These are phyloP conservation scores for Diaporthe batatas DNA, from an alignment of 2,329 filamentous ascomycete genomes.

Conservation along the genomic window DNA sequence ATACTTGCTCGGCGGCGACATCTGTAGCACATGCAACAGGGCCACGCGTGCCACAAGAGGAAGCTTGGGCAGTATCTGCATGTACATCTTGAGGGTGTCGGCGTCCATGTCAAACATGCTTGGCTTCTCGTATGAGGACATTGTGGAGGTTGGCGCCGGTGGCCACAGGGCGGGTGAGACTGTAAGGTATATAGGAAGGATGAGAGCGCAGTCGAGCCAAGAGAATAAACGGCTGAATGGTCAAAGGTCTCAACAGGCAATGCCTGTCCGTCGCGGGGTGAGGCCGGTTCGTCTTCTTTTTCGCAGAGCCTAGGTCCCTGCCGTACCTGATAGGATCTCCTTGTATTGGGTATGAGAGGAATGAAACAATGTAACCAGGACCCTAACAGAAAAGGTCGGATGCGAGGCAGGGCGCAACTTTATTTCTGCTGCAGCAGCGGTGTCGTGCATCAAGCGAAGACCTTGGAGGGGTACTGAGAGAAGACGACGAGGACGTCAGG, in stretches of 20 bases:
- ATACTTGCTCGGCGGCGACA: slow-evolving; percentile 79
- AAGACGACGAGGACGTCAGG: neutral
- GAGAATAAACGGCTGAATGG: neutral
- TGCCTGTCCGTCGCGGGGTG: slow-evolving; percentile 4
- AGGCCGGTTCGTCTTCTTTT: slow-evolving; percentile 32
- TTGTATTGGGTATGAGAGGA: slow-evolving; percentile 10
- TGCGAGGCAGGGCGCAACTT: slow-evolving; percentile 22
- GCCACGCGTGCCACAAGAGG: slow-evolving; percentile 74
- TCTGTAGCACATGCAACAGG: slow-evolving; percentile 72
- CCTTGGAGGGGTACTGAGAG: neutral
- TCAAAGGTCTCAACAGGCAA: slow-evolving; percentile 10
- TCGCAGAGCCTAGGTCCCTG: slow-evolving; percentile 2
- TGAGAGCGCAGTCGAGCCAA: neutral
- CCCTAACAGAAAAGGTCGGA: slow-evolving; percentile 13
- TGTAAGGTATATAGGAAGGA: neutral
- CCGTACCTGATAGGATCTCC: slow-evolving; percentile 3
- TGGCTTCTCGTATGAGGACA: slow-evolving; percentile 6
- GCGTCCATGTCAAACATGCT: slow-evolving; percentile 35
- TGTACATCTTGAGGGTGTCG: slow-evolving; percentile 44
- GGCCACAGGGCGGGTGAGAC: neutral
- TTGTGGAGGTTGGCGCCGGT: neutral
- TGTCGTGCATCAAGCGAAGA: neutral
- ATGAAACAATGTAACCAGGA: slow-evolving; percentile 26
- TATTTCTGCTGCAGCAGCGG: slow-evolving; percentile 18
- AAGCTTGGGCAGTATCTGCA: slow-evolving; percentile 65